Conservation (phyloP, 2,329 filamentous ascomycete genomes). For the Dothideomycetes sp. region DNA sequence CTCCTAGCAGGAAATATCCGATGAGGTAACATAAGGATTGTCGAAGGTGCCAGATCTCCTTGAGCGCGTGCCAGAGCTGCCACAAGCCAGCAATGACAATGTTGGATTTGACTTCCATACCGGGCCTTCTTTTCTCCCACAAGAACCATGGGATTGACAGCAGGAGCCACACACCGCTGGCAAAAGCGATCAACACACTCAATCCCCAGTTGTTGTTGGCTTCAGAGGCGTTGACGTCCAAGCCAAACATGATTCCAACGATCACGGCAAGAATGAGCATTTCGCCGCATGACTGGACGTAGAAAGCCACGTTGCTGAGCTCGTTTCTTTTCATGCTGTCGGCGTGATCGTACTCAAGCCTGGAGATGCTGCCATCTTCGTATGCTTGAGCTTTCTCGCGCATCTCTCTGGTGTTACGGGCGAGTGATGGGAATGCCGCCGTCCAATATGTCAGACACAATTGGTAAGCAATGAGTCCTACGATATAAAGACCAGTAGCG, state of each 20-base stretch:
- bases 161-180: constrained; percentile 54
- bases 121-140: constrained; percentile 54
- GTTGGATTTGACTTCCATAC: constrained; percentile 43
- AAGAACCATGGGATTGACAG: constrained; percentile 59
- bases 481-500: constrained; percentile 55
- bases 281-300: constrained; percentile 53
- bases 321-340: constrained; percentile 57
- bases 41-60: constrained; percentile 54
- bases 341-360: constrained; percentile 50
- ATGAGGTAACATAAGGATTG: constrained; percentile 58
- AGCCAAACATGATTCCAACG: constrained; percentile 53
- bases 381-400: constrained; percentile 42
- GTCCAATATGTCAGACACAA: constrained; percentile 62
- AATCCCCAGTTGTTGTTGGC: constrained; percentile 59
- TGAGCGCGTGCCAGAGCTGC: constrained; percentile 50
- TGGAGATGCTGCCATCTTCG: constrained; percentile 43
- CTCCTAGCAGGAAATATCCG: constrained; percentile 60
- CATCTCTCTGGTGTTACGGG: constrained; percentile 45
- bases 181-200: constrained; percentile 56
- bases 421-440: constrained; percentile 52
- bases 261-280: constrained; percentile 55
- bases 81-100: constrained; percentile 52
- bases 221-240: constrained; percentile 50
- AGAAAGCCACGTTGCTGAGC: constrained; percentile 55
- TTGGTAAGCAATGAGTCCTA: constrained; percentile 58